These are phyloP conservation scores for Scheffersomyces spartinae DNA, from an alignment of 805 yeast species.

Conservation along the genomic window DNA sequence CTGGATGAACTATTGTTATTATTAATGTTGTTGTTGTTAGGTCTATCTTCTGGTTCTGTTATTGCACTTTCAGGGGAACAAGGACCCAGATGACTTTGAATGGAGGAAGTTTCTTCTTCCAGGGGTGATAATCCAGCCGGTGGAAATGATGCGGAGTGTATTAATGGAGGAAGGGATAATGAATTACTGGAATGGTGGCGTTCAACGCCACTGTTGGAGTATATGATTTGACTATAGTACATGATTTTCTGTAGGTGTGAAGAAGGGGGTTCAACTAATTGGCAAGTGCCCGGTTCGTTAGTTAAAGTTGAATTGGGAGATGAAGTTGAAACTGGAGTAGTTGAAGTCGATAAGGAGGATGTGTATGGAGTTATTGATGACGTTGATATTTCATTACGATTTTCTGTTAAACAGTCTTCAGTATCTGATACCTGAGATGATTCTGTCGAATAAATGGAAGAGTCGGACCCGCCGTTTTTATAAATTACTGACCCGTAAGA, in stretches of 20 bases:
- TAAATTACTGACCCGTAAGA: constrained; percentile 21
- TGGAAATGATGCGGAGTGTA: no score
- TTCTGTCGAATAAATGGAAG: constrained; percentile 1
- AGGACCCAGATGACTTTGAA: no score
- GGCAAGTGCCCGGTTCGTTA: no score
- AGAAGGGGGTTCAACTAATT: constrained; percentile 5
- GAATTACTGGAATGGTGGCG: not conserved
- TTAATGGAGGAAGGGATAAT: no score
- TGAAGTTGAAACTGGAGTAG: constrained; percentile 1
- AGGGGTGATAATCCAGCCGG: no score
- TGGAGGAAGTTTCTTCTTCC: no score
- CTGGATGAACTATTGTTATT: no score
- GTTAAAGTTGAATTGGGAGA: no score
- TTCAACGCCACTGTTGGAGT: constrained; percentile 4
- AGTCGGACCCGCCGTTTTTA: constrained; percentile 5
- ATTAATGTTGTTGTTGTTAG: no score
- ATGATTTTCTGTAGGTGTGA: constrained; percentile 9
- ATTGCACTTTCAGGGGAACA: no score
- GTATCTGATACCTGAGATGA: constrained; percentile 1
- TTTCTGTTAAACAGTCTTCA: constrained; percentile 5
- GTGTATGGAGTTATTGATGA: constrained; percentile 3
- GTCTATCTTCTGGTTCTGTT: no score
- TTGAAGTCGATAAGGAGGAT: constrained; percentile 1
- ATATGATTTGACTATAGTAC: constrained; percentile 15
- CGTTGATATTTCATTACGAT: no score